Conservation (phyloP, 805 yeast species). For the Isabelozyma rhagii region DNA sequence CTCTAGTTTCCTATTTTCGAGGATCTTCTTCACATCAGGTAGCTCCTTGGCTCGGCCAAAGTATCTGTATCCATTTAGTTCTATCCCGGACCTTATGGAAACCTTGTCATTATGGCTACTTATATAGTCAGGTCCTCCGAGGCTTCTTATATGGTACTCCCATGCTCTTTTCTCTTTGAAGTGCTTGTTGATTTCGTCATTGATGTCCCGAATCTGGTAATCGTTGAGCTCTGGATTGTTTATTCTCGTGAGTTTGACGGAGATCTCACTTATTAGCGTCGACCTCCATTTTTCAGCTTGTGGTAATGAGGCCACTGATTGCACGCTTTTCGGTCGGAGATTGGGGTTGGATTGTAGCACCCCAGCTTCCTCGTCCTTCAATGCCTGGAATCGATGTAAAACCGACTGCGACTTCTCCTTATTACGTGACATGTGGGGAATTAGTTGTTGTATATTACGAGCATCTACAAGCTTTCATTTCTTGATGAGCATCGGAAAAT, state of each 20-base stretch:
- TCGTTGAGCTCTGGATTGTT: slow-evolving; percentile 59
- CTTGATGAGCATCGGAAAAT: not conserved
- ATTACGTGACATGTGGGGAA: slow-evolving; percentile 62
- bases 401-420: slow-evolving; percentile 73
- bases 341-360: slow-evolving; percentile 53
- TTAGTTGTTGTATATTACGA: not conserved
- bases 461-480: too few relatives aligned
- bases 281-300: slow-evolving; percentile 73
- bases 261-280: slow-evolving; percentile 61
- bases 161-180: slow-evolving; percentile 69
- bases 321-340: slow-evolving; percentile 60
- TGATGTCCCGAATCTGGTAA: slow-evolving; percentile 63
- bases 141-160: slow-evolving; percentile 68
- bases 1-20: slow-evolving; percentile 12
- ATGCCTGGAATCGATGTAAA: slow-evolving; percentile 61
- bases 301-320: slow-evolving; percentile 48
- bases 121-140: slow-evolving; percentile 74
- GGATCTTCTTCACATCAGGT: slow-evolving; percentile 54
- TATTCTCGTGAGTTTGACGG: slow-evolving; percentile 55
- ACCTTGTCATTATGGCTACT: slow-evolving; percentile 10
- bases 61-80: slow-evolving; percentile 59
- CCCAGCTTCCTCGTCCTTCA: slow-evolving; percentile 57
- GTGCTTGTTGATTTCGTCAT: slow-evolving; percentile 68
- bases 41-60: slow-evolving; percentile 83
- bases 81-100: slow-evolving; percentile 14